Evolutionary conservation across 768 basidiomycete genomes (phyloP), one percentile per base, ranked within the genome.

Genomic region (Agaricus sinodeliciosus): DNA sequence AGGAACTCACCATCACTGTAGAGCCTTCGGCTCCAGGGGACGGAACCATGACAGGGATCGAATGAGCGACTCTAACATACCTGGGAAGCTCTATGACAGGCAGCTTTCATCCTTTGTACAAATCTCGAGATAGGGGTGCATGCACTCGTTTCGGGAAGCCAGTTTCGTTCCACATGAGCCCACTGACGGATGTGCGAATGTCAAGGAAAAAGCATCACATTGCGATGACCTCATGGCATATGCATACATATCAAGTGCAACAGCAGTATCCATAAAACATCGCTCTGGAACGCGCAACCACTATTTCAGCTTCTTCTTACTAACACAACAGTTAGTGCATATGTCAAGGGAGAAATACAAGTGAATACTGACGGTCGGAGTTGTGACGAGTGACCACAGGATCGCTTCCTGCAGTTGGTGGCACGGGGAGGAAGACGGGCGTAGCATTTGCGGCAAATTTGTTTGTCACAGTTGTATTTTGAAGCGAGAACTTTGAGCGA

Each of bases 361-460:
- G n/a, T 2, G 22, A 28, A 51, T 13, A 84, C 89, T 69, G 59
- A 92, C 90, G 90, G 90, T 70, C 90, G 85, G 75, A 94, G 90
- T 64, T 91, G 90, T 57, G 84, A 86, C 43, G 87, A 90, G 72
- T 90, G 90, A 16, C 93, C 93, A 66, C 94, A 95, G 55, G 83
- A 80, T 60, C 93, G 81, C 78, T 95, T 95, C 69, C 95, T 81
- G 85, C 96, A 98, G 84, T 99, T 98, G 77, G 94, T 97, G 35
- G 96, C 96, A 69, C 96, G 93, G 49, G 94, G 95, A 59, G 96
- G 95, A 63, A 98, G 95, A 63, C 96, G 95, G 42, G 96, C 96
- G 72, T 98, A 98, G 79, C 96, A 98, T 74, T 97, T 97, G 72
- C 96, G 93, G 82, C 96, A 98, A 65, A 97, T 97, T 70, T 94